Conservation (phyloP, 106 monocot species). For the Dendrobium officinale region DNA sequence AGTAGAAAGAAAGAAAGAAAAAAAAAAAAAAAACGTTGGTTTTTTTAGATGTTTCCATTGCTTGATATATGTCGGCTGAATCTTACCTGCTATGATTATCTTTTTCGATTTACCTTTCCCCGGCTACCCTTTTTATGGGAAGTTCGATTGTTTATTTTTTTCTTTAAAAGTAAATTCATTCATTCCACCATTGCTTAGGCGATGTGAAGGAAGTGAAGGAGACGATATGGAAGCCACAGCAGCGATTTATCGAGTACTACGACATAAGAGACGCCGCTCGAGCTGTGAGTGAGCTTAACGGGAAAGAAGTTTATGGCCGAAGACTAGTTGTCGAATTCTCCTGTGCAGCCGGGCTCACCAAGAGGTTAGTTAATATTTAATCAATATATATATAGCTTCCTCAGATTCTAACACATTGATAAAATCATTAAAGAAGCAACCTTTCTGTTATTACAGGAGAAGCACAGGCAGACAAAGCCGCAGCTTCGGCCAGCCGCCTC, state of each 20-base stretch:
- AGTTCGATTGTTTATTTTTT: neutral
- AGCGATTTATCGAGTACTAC: constrained; percentile 80
- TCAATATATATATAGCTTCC: too few relatives aligned
- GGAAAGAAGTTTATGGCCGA: constrained; percentile 47
- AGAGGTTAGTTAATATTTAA: neutral
- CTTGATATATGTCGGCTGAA: neutral
- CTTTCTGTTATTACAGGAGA: neutral
- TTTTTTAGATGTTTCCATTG: neutral
- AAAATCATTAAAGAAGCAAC: neutral
- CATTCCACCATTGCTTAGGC: constrained; percentile 19
- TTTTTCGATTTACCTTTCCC: neutral
- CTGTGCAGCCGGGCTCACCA: constrained; percentile 13
- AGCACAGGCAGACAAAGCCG: neutral
- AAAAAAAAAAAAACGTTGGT: neutral
- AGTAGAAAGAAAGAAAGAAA: neutral
- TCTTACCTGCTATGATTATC: constrained; percentile 1
- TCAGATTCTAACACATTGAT: neutral
- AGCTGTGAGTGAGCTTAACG: constrained; percentile 55
- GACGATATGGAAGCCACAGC: constrained; percentile 34
- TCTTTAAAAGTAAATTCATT: neutral
- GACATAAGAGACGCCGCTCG: constrained; percentile 78
- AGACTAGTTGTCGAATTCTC: constrained; percentile 51
- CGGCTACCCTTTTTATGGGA: constrained; percentile 4
- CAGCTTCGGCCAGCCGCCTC: constrained; percentile 15
- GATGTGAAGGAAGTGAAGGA: constrained; percentile 80